Conservation (phyloP, 805 yeast genomes). For the Jamesozyma hellenica region DNA sequence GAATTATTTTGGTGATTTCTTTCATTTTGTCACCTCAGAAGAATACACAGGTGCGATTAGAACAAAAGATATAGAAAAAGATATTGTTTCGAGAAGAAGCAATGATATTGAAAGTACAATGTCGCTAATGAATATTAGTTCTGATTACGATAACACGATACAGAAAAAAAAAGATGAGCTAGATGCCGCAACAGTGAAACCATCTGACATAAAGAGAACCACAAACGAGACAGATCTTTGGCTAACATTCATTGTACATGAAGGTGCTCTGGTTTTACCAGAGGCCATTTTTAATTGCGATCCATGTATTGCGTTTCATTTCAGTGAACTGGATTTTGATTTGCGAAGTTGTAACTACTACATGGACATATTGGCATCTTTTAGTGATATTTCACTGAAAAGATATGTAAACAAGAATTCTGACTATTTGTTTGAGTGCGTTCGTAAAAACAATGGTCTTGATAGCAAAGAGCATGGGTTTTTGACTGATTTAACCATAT, state of each 20-base stretch:
- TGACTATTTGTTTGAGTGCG: slow-evolving; percentile 20
- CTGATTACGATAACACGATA: not conserved
- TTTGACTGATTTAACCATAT: slow-evolving; percentile 46
- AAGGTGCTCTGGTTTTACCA: slow-evolving; percentile 69
- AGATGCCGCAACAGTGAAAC: not conserved
- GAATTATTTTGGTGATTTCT: slow-evolving; percentile 81
- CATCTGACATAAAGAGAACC: slow-evolving; percentile 31
- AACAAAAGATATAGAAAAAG: not conserved
- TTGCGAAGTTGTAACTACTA: slow-evolving; percentile 83
- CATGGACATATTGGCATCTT: slow-evolving; percentile 78
- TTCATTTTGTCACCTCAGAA: slow-evolving; percentile 77
- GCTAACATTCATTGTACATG: slow-evolving; percentile 57
- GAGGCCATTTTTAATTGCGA: slow-evolving; percentile 54
- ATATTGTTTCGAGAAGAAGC: not conserved
- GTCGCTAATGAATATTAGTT: not conserved
- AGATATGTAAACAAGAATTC: slow-evolving; percentile 10
- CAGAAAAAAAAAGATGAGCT: too few species aligned
- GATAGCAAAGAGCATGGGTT: slow-evolving; percentile 13
- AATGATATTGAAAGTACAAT: not conserved
- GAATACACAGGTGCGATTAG: slow-evolving; percentile 44
- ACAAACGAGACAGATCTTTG: slow-evolving; percentile 72
- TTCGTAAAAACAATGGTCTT: slow-evolving; percentile 21
- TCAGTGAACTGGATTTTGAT: slow-evolving; percentile 63
- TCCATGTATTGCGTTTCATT: slow-evolving; percentile 50
- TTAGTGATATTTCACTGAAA: slow-evolving; percentile 13